Evolutionary conservation across 2,329 filamentous ascomycete species (phyloP).

Genomic region (Aspergillaceae sp.): DNA sequence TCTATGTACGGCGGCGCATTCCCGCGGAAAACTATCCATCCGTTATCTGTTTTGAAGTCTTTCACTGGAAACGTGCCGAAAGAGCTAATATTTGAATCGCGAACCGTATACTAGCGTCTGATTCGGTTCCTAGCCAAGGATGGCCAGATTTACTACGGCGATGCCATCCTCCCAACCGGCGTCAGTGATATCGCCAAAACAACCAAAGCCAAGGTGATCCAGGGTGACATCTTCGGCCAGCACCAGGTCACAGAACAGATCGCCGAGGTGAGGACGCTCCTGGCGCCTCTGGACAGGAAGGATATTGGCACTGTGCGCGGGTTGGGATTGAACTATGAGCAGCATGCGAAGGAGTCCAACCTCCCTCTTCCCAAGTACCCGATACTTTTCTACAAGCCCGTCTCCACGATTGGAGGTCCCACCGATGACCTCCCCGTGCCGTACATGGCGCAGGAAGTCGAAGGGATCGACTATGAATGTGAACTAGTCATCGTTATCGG

Average conservation of each 20-base stretch:
- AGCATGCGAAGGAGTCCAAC: conserved; percentile 62
- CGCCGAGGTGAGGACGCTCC: conserved; percentile 44
- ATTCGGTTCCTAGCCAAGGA: conserved; percentile 66
- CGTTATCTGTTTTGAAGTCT: no score
- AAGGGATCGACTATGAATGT: conserved; percentile 70
- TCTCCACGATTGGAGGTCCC: conserved; percentile 57
- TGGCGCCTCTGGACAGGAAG: conserved; percentile 54
- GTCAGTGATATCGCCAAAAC: conserved; percentile 53
- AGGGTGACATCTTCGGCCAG: conserved; percentile 57
- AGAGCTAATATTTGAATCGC: neutral
- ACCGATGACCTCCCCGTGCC: conserved; percentile 59
- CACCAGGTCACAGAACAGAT: conserved; percentile 56
- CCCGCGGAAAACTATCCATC: neutral
- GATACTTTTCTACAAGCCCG: conserved; percentile 65
- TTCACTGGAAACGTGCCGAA: neutral
- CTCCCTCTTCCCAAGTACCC: conserved; percentile 63
- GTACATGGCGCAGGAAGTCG: conserved; percentile 53
- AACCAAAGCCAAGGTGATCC: conserved; percentile 53
- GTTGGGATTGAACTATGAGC: conserved; percentile 62
- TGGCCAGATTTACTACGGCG: conserved; percentile 62
- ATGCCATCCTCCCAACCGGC: conserved; percentile 59
- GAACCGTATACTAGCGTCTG: conserved; percentile 46
- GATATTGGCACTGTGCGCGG: conserved; percentile 61
- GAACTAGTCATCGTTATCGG: conserved; percentile 69
- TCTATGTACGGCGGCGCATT: neutral